Percentiles rank a stretch among this genome's conserved stretches.
phyloP scores from a whole-genome alignment of 1,284 basidiomycete genomes.

The Cryptococcus hybrid region DNA sequence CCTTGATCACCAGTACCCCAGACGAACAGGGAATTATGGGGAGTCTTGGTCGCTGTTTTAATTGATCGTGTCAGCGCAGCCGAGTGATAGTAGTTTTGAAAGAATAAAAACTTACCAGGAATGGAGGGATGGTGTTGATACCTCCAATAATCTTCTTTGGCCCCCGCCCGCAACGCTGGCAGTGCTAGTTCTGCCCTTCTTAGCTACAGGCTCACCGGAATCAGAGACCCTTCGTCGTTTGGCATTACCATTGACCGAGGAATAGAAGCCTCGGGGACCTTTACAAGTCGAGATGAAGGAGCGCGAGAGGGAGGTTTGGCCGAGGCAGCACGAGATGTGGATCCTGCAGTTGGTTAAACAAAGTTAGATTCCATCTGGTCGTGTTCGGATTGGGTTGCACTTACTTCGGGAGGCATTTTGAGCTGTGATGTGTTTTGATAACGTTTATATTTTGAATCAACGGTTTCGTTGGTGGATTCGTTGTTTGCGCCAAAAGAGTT shows the following conservation, averaged over 20 bases:
- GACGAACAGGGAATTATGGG: conserved; percentile 59
- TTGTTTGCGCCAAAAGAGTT: too few species aligned
- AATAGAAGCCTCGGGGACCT: conserved; percentile 3
- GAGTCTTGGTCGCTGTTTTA: conserved; percentile 17
- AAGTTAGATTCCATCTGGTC: too few species aligned
- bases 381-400: neutral
- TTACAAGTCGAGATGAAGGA: conserved; percentile 8
- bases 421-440: neutral
- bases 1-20: conserved; percentile 85
- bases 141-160: conserved; percentile 14
- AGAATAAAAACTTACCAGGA: too few species aligned
- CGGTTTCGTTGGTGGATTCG: too few species aligned
- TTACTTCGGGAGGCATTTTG: conserved; percentile 22
- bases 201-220: conserved; percentile 12
- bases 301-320: conserved; percentile 13
- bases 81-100: too few species aligned
- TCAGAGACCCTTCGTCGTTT: conserved; percentile 13
- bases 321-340: conserved; percentile 2
- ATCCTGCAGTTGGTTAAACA: conserved; percentile 4
- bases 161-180: neutral
- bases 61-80: too few species aligned
- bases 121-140: conserved; percentile 22
- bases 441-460: too few species aligned
- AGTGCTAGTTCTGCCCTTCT: conserved; percentile 23
- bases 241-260: conserved; percentile 2